Base-by-base conservation (phyloP, 441 rosid genomes). In the Pelargonium australe region DNA sequence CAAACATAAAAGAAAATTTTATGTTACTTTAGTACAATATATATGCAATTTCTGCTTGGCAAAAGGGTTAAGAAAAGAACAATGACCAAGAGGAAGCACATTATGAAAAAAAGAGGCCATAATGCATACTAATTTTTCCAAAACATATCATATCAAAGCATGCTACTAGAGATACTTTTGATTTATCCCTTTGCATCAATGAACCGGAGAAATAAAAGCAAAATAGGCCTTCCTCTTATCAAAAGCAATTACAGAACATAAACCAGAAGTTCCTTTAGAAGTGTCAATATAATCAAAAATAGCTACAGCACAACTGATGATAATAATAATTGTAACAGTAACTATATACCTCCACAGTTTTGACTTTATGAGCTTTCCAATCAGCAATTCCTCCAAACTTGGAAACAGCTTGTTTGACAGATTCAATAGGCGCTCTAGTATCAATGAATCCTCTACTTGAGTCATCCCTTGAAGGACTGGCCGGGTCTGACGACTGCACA, bases 371-470 rank as follows among this genome's bases (percentile, higher is more conserved):
- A 45, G 97, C 96, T 80, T 91, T 94, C 98, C 98, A 94, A 77
- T 94, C 98, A 8, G 87, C 91, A 66, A 91, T 94, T 76, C 97
- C 98, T 28, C 98, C 98, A 64, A 94, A 91, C 78, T 81, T 91
- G 23, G 98, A 89, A 65, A 94, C 98, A 65, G 86, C 98, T 77
- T 87, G 86, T 81, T 94, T 94, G 65, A 94, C 98, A 5, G 98
- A 94, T 75, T 91, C 97, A 68, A 94, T 80, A 44, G 98, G 98
- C 13, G 95, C 88, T 19, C 87, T 83, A 16, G 97, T 91, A 75
- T 94, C 97, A 63, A 94, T 85, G n/a, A 87, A 65, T 47, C 95
- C 96, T 79, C 80, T 80, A 55, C 72, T 83, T 70, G 75, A 72
- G 10, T 72, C 81, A 7, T 4, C 65, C 72, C n/a, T 68, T 23